These are phyloP conservation scores for Suhomyces tanzawaensis DNA, from an alignment of 805 yeast species.

Conservation along the genomic window DNA sequence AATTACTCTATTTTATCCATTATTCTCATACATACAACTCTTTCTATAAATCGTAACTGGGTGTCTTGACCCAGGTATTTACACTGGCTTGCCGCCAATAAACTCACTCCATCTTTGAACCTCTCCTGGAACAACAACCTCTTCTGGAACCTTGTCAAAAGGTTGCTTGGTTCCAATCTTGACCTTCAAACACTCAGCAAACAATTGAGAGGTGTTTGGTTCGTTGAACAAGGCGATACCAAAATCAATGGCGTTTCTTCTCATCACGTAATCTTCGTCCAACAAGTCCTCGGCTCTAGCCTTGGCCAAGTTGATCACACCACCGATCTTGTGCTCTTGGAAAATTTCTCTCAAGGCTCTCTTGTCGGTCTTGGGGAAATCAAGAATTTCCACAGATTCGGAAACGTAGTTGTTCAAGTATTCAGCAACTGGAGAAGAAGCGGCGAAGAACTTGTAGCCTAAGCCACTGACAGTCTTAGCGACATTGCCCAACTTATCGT, in stretches of 20 bases:
- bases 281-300: slow-evolving; percentile 81
- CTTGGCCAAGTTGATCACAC: slow-evolving; percentile 89
- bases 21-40: no score
- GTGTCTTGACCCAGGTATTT: no score
- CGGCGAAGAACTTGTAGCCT: slow-evolving; percentile 80
- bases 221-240: slow-evolving; percentile 96
- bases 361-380: slow-evolving; percentile 91
- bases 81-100: slow-evolving; percentile 89
- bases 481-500: slow-evolving; percentile 68
- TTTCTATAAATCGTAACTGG: no score
- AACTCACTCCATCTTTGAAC: slow-evolving; percentile 97
- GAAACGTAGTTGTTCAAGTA: slow-evolving; percentile 57
- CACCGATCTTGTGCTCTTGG: slow-evolving; percentile 77
- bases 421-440: slow-evolving; percentile 66
- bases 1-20: no score
- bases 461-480: slow-evolving; percentile 66
- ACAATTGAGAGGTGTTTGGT: slow-evolving; percentile 86
- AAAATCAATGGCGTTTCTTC: slow-evolving; percentile 98
- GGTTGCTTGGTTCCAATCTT: slow-evolving; percentile 58
- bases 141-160: slow-evolving; percentile 39
- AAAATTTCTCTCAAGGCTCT: slow-evolving; percentile 90
- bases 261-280: slow-evolving; percentile 95
- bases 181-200: slow-evolving; percentile 75
- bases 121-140: slow-evolving; percentile 71
- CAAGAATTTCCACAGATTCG: slow-evolving; percentile 61